Evolutionary conservation across 2,329 filamentous ascomycete genomes (phyloP).

Genomic region (Fonsecaea nubica): DNA sequence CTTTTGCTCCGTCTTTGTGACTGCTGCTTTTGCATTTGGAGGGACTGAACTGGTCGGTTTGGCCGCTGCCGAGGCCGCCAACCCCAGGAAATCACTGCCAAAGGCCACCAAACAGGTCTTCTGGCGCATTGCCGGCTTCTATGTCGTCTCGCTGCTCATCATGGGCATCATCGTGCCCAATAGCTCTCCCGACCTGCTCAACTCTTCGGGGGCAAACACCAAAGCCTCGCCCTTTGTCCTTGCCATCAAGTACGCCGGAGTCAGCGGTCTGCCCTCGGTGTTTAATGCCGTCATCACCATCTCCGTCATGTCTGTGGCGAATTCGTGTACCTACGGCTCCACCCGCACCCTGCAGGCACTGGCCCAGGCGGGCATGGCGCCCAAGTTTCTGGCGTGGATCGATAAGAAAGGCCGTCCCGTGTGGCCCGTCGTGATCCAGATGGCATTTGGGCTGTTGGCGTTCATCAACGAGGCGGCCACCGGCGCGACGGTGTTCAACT

Average conservation of each 20-base stretch:
- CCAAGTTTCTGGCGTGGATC: slow-evolving; percentile 77
- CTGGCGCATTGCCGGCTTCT: slow-evolving; percentile 92
- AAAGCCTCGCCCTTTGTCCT: slow-evolving; percentile 91
- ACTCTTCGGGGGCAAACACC: slow-evolving; percentile 67
- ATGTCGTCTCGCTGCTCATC: slow-evolving; percentile 79
- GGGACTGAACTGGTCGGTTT: slow-evolving; percentile 69
- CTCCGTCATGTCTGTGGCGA: slow-evolving; percentile 87
- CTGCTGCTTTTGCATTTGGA: slow-evolving; percentile 67
- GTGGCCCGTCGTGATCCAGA: slow-evolving; percentile 72
- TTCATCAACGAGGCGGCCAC: slow-evolving; percentile 66
- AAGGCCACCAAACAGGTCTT: slow-evolving; percentile 90
- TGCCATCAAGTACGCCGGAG: slow-evolving; percentile 83
- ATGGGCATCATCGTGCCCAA: slow-evolving; percentile 84
- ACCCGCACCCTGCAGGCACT: slow-evolving; percentile 88
- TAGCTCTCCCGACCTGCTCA: slow-evolving; percentile 65
- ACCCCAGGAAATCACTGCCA: slow-evolving; percentile 73
- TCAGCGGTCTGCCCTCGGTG: slow-evolving; percentile 78
- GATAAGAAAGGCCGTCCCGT: slow-evolving; percentile 83
- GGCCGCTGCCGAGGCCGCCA: slow-evolving; percentile 64
- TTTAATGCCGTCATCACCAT: slow-evolving; percentile 92
- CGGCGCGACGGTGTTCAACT: slow-evolving; percentile 70
- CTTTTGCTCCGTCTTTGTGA: slow-evolving; percentile 69
- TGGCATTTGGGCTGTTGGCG: slow-evolving; percentile 75
- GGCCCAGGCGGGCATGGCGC: slow-evolving; percentile 84
- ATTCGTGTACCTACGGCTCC: slow-evolving; percentile 88